Base-by-base conservation (phyloP, 2,329 filamentous ascomycete species). In the Cladorrhinum sp. region DNA sequence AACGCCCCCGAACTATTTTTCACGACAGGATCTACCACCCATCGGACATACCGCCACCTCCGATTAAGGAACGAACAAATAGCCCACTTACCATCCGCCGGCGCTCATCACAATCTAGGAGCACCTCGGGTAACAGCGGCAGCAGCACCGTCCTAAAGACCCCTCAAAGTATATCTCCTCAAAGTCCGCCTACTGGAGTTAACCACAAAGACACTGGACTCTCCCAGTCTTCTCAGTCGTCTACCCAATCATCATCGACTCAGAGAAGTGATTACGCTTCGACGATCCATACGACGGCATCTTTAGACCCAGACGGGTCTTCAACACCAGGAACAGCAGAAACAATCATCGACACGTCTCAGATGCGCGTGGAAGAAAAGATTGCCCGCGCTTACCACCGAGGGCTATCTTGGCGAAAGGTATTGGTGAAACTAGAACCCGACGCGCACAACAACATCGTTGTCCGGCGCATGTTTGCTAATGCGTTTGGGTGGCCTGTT, bases 371-470 rank as follows among this genome's bases (percentile, higher is more conserved):
- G 0, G 95, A 99, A 74, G 95, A 99, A 74, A 98, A 97, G 76
- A 99, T 99, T 66, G 95, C 95, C 1, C 85, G 95, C 51, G 95
- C 92, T 13, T 99, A 99, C 76, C 95, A 99, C 73, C 86, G 87
- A 12, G 92, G 92, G 64, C 77, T 99, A 20, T 91, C 91, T 1
- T 99, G 95, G 95, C 90, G 95, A 50, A 99, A 99, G 73, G 95
- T 99, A 1, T 84, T 99, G 3, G 95, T 99, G 13, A 90, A 95
- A 57, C 81, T 99, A 2, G 93, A 99, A 72, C 95, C 95, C 0
- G 95, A 99, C 75, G 95, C 95, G 0, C 95, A 99, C 77, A 99
- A 99, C 76, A 99, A 99, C 74, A 96, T 99, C 66, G 89, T 98
- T 62, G 95, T 99, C 23, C 89, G 95, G 16, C 88, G 95, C 59